Conservation (phyloP, 2,329 filamentous ascomycete genomes). For the Lachnellula subtilissima region DNA sequence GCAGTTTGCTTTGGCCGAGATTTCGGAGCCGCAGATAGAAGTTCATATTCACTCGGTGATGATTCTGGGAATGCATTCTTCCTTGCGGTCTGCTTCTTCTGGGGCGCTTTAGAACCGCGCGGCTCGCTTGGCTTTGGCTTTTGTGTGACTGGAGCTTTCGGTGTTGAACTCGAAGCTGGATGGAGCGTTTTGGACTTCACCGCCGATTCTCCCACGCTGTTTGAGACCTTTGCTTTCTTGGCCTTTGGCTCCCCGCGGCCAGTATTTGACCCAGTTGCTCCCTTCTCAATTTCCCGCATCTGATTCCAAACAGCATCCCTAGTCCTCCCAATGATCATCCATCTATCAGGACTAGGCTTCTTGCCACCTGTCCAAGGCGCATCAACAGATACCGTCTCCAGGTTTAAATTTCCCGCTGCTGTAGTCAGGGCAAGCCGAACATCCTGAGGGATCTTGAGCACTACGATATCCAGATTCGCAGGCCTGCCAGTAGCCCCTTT, state of each 20-base stretch:
- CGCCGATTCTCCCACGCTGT: no score
- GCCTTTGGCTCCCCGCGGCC: not conserved
- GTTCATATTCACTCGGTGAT: not conserved
- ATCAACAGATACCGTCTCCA: slow-evolving; percentile 11
- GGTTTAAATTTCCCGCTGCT: slow-evolving; percentile 6
- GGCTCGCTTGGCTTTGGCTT: no score
- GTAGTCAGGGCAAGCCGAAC: slow-evolving; percentile 2
- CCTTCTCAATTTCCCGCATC: slow-evolving; percentile 14
- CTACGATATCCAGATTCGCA: slow-evolving; percentile 16
- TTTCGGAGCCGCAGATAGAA: not conserved
- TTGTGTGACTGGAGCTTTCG: no score
- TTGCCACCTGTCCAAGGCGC: slow-evolving; percentile 10
- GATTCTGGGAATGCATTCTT: not conserved
- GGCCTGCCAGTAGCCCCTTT: slow-evolving; percentile 12
- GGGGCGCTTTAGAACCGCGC: not conserved
- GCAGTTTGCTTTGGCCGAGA: slow-evolving; percentile 6
- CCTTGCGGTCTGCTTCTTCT: not conserved
- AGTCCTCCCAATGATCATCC: slow-evolving; percentile 14
- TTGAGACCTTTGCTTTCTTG: not conserved
- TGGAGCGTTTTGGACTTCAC: no score
- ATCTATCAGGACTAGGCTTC: slow-evolving; percentile 13
- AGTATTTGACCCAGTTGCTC: slow-evolving; percentile 3
- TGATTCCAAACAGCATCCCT: slow-evolving; percentile 17
- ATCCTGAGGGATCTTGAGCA: slow-evolving; percentile 9
- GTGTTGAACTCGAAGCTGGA: no score